Percentiles rank a stretch among this genome's conserved stretches.
Conservation (phyloP, 2,329 filamentous ascomycete genomes). For the Penicillium vulpinum region DNA sequence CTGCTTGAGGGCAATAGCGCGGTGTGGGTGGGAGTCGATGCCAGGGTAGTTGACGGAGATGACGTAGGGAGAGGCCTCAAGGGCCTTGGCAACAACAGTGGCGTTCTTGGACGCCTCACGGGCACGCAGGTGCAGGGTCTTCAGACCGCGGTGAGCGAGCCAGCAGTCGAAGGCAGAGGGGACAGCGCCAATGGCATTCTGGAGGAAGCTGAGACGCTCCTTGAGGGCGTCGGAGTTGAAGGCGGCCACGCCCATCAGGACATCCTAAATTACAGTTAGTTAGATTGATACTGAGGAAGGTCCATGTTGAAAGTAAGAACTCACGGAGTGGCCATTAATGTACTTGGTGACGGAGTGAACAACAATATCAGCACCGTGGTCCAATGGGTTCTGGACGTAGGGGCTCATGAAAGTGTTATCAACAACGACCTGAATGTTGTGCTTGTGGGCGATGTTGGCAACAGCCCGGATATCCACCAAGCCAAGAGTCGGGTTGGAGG, state of each 20-base stretch:
- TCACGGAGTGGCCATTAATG: slow-evolving; percentile 84
- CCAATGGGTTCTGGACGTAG: slow-evolving; percentile 93
- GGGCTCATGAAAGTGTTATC: slow-evolving; percentile 98
- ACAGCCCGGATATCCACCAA: slow-evolving; percentile 92
- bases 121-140: slow-evolving; percentile 91
- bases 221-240: slow-evolving; percentile 85
- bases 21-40: slow-evolving; percentile 81
- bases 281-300: neutral
- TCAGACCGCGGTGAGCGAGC: slow-evolving; percentile 94
- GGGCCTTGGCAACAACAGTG: slow-evolving; percentile 69
- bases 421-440: slow-evolving; percentile 92
- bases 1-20: slow-evolving; percentile 80
- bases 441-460: slow-evolving; percentile 76
- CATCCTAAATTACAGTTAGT: slow-evolving; percentile 58
- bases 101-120: slow-evolving; percentile 83
- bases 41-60: slow-evolving; percentile 95
- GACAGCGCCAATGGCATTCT: slow-evolving; percentile 95
- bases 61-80: slow-evolving; percentile 79
- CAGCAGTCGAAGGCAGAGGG: slow-evolving; percentile 95
- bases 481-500: slow-evolving; percentile 89
- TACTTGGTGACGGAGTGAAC: slow-evolving; percentile 98
- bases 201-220: slow-evolving; percentile 79
- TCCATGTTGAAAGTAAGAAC: slow-evolving; percentile 13
- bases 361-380: slow-evolving; percentile 93
- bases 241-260: slow-evolving; percentile 95